phyloP scores from a whole-genome alignment of 768 basidiomycete species.

The Leccinum variicolor region DNA sequence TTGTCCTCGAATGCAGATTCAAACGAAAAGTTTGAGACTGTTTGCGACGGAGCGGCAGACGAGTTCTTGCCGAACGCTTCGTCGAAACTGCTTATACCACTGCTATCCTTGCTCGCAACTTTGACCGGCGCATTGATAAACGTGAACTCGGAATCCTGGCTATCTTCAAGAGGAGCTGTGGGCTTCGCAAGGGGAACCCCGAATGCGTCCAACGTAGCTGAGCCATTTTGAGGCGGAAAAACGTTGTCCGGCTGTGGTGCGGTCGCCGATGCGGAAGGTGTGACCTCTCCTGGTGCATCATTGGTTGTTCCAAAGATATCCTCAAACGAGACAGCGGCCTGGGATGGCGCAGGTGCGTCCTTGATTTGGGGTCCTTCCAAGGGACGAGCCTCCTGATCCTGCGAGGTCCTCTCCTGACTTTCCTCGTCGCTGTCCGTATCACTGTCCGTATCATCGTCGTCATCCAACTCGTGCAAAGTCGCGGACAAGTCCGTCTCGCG shows the following conservation, averaged over 20 bases:
- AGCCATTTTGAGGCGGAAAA: conserved; percentile 12
- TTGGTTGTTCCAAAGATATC: conserved; percentile 47
- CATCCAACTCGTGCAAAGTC: conserved; percentile 57
- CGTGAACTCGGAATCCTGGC: conserved; percentile 19
- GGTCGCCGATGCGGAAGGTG: conserved; percentile 16
- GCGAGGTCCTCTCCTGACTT: conserved; percentile 30
- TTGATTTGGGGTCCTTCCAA: conserved; percentile 13
- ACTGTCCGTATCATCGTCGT: conserved; percentile 51
- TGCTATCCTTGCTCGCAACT: conserved; percentile 13
- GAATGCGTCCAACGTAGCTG: conserved; percentile 34
- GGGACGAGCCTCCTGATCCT: conserved; percentile 18
- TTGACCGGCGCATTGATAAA: conserved; percentile 16
- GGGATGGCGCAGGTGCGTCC: conserved; percentile 8
- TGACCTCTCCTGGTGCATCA: conserved; percentile 20
- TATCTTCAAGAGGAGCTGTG: conserved; percentile 14
- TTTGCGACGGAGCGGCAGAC: conserved; percentile 32
- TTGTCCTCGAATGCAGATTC: conserved; percentile 62
- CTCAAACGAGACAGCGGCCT: conserved; percentile 43
- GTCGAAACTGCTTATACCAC: conserved; percentile 61
- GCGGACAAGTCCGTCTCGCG: conserved; percentile 50
- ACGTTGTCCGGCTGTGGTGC: conserved; percentile 18
- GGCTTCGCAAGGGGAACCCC: conserved; percentile 34
- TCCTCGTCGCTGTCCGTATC: conserved; percentile 48
- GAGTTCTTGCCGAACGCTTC: conserved; percentile 65
- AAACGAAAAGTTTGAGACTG: conserved; percentile 50